phyloP scores from a whole-genome alignment of 805 yeast genomes.

The Sungouiozyma ichnusensis region DNA sequence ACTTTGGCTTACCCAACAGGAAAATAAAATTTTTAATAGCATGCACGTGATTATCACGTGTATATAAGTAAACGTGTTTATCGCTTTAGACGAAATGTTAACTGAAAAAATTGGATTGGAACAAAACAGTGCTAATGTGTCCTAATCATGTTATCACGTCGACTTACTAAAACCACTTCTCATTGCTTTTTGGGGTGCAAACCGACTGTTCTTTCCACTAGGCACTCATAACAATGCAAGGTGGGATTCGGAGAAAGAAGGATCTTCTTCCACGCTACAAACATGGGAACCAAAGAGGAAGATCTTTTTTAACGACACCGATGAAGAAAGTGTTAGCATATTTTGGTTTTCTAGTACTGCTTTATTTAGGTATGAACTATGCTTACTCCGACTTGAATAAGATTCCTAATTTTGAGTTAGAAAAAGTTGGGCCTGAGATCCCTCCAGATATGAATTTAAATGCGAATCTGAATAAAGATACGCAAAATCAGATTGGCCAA shows the following conservation, averaged over 20 bases:
- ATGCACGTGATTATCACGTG: too few relatives aligned
- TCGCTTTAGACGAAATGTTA: too few relatives aligned
- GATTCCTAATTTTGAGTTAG: slow-evolving; percentile 21
- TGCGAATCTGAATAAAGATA: neutral
- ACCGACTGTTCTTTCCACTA: neutral
- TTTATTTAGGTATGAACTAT: slow-evolving; percentile 26
- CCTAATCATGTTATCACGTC: too few relatives aligned
- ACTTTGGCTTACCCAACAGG: too few relatives aligned
- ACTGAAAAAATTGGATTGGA: too few relatives aligned
- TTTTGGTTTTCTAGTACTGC: slow-evolving; percentile 23
- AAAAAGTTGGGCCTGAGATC: slow-evolving; percentile 8
- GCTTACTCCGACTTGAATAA: slow-evolving; percentile 12
- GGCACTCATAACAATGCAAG: slow-evolving; percentile 17
- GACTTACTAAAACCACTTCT: too few relatives aligned
- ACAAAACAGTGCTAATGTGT: too few relatives aligned
- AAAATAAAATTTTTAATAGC: too few relatives aligned
- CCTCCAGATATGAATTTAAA: neutral
- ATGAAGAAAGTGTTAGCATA: slow-evolving; percentile 37
- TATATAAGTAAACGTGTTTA: too few relatives aligned
- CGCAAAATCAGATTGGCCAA: neutral
- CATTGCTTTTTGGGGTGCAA: neutral
- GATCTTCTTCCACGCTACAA: slow-evolving; percentile 34
- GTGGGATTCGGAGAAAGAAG: slow-evolving; percentile 26
- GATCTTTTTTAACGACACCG: slow-evolving; percentile 34
- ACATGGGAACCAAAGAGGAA: slow-evolving; percentile 10